Base-by-base conservation (phyloP, 352 stramenopile genomes). In the Phytophthora syringae region DNA sequence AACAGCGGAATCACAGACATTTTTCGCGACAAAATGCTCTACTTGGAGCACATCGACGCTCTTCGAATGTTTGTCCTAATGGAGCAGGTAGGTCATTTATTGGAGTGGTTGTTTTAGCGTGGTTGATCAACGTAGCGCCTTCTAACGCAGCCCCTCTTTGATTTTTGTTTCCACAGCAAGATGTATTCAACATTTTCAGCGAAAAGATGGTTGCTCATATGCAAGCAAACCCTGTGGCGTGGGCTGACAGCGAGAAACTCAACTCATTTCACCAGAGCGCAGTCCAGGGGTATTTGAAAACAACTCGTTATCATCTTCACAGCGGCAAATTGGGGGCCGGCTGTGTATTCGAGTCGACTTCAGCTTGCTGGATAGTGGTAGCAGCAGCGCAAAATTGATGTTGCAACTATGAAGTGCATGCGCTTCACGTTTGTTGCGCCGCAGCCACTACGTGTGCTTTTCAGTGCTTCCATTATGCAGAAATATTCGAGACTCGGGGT, bases 51-150 rank as follows among this genome's bases (percentile, higher is more conserved):
- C 20, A 60, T 87, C 5, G 56, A 90, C 43, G 53, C 71, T 4
- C 62, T 92, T 30, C 76, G 81, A 12, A 66, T 77, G 49, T 89
- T 87, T 43, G 76, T 92, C 7, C 74, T 92, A n/a, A 90, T 92
- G 81, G 77, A 83, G 45, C 79, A 90, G 83, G 83, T 92, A 72
- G 37, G 27, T 15, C 18, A 10, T 16, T 45, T 48, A 1, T 7
- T 22, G 7, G 42, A 7, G 7, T 2, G 7, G 16, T 45, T 51
- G 13, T 2, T 18, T 22, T 11, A 13, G 10, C 15, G 40, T n/a
- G 40, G 10, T 18, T 3, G 20, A 16, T 47, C 9, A 24, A n/a
- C 16, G 40, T 34, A 55, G 12, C 5, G 48, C 13, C 34, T 36
- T 54, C 18, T 24, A 20, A 56, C 18, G 30, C 39, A 57, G 18